phyloP scores from a whole-genome alignment of 768 basidiomycete species.

The Naganishia randhawae region DNA sequence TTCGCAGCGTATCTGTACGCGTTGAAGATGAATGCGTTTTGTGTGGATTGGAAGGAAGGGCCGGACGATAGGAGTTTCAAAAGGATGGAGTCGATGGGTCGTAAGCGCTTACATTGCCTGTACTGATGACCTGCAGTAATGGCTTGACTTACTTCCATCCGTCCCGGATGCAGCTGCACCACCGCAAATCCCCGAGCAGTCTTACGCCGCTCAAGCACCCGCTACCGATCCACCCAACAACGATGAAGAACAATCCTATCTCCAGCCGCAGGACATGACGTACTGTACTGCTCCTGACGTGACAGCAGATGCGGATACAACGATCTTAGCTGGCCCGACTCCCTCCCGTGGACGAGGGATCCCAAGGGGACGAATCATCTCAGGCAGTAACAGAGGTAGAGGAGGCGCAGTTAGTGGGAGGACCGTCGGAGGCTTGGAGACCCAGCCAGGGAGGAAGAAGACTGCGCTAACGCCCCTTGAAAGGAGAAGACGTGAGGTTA shows the following conservation, averaged over 20 bases:
- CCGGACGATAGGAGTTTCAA: conserved; percentile 42
- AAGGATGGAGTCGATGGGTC: not conserved
- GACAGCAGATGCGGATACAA: conserved; percentile 30
- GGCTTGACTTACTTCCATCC: not conserved
- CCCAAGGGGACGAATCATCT: not conserved
- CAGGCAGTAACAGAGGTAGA: conserved; percentile 37
- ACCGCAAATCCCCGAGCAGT: not conserved
- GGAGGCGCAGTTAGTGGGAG: conserved; percentile 56
- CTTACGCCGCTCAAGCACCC: not conserved
- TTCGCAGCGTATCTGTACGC: conserved; percentile 88
- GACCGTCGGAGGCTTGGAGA: conserved; percentile 51
- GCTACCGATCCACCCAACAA: not conserved
- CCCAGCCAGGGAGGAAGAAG: conserved; percentile 78
- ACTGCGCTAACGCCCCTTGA: conserved; percentile 43
- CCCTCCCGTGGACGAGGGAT: conserved; percentile 15
- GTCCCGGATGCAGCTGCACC: not conserved
- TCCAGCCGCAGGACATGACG: conserved; percentile 38
- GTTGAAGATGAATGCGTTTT: conserved; percentile 90
- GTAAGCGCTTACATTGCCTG: not conserved
- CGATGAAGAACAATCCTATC: not conserved
- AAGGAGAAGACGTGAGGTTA: conserved; percentile 9
- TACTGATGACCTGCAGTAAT: not conserved
- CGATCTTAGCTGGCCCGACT: not conserved
- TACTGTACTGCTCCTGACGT: conserved; percentile 44
- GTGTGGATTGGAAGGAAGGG: conserved; percentile 88